Evolutionary conservation across 495 filamentous ascomycete genomes (phyloP), one percentile per base, ranked within the genome.

Genomic region (Hypoxylon perforatum): DNA sequence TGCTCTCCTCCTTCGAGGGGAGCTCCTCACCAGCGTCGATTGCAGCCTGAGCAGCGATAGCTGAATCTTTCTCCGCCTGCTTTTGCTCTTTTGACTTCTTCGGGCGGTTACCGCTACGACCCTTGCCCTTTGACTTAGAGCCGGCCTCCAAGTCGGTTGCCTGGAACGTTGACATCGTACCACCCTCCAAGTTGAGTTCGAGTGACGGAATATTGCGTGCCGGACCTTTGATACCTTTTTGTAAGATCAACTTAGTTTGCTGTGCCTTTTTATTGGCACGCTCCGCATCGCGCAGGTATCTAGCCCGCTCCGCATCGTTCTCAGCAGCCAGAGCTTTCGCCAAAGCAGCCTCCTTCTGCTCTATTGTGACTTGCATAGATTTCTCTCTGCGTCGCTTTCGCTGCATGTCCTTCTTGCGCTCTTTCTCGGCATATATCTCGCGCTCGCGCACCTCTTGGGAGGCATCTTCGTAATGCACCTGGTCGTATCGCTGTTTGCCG

Each of bases 401-500:
- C 72, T 99, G 95, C 91, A 97, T 97, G 65, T 98, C 95, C 80
- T 99, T 99, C 84, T 99, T 99, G 23, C 96, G 92, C 77, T 98
- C 96, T 76, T 98, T 99, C 74, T 99, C 95, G 48, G 95, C 93
- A 57, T 91, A 90, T 7, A 97, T 83, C 73, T 97, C 95, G 63
- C 91, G 91, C 55, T 91, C 88, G 61, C 95, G 91, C 1, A 99
- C 94, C 67, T 96, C 89, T 44, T 90, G 85, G 52, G 93, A 82
- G 15, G 94, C 95, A 12, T 87, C 88, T 4, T 87, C 82, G 69
- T 79, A 82, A 63, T 84, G 72, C 7, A 81, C 48, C 12, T 81
- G 77, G 49, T 81, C 77, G 60, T 78, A 86, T 19, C 84, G 78
- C 18, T 77, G 70, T 57, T 85, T 86, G 25, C 83, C 85, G 47